These are phyloP conservation scores for Cyclotella sp. DNA, from an alignment of 108 stramenopile genomes.

Conservation along the genomic window DNA sequence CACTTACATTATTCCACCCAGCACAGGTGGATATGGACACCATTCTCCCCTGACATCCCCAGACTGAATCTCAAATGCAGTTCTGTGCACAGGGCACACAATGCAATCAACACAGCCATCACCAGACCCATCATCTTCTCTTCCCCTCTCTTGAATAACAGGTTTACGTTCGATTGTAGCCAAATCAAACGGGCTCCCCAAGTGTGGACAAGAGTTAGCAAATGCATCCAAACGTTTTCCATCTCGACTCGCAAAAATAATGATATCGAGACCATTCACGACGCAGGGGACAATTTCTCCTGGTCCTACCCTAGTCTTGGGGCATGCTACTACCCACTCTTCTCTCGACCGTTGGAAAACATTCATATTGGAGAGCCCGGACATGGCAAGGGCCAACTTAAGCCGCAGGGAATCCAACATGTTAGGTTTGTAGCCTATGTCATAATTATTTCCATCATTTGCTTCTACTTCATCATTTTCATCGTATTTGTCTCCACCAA, in stretches of 20 bases:
- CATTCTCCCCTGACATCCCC: constrained; percentile 95
- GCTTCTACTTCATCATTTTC: constrained; percentile 5
- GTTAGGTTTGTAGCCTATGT: constrained; percentile 37
- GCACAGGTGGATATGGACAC: constrained; percentile 96
- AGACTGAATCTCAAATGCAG: constrained; percentile 91
- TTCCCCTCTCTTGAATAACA: constrained; percentile 23
- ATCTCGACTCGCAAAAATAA: constrained; percentile 78
- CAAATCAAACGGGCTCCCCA: constrained; percentile 96
- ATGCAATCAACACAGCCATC: constrained; percentile 92
- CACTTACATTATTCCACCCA: constrained; percentile 73
- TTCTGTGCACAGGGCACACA: constrained; percentile 94
- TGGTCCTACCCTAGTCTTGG: constrained; percentile 88
- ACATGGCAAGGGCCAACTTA: constrained; percentile 46
- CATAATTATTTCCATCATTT: constrained; percentile 9
- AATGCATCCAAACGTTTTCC: constrained; percentile 84
- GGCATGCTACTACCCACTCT: constrained; percentile 83
- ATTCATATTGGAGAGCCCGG: constrained; percentile 32
- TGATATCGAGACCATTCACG: constrained; percentile 77
- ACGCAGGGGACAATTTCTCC: constrained; percentile 89
- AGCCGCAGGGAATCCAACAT: constrained; percentile 38
- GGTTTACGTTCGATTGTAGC: constrained; percentile 80
- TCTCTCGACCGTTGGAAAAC: constrained; percentile 41
- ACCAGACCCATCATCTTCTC: constrained; percentile 46
- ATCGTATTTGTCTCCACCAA: constrained; percentile 26
- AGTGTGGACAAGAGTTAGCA: constrained; percentile 95